phyloP scores from a whole-genome alignment of 2,329 filamentous ascomycete genomes.

The Ilyonectria destructans region DNA sequence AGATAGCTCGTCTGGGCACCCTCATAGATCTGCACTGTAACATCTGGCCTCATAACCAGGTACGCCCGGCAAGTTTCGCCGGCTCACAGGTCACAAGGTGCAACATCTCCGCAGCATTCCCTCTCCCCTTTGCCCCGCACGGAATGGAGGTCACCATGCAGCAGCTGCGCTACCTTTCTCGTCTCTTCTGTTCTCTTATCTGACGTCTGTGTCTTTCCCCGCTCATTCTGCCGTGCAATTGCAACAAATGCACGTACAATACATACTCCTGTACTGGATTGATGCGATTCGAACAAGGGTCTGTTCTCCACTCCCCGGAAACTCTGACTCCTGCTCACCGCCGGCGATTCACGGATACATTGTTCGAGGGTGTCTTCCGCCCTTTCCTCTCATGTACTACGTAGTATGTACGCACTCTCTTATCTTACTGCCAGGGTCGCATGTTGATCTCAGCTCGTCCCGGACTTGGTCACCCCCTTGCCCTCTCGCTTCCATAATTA shows the following conservation, averaged over 20 bases:
- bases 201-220: neutral
- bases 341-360: slow-evolving; percentile 12
- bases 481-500: slow-evolving; percentile 2
- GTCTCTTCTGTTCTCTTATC: slow-evolving; percentile 3
- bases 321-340: slow-evolving; percentile 27
- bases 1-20: neutral
- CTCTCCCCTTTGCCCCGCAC: slow-evolving; percentile 12
- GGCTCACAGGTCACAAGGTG: slow-evolving; percentile 18
- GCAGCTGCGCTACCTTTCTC: neutral
- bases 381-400: slow-evolving; percentile 3
- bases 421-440: slow-evolving; percentile 20
- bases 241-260: neutral
- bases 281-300: slow-evolving; percentile 17
- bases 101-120: slow-evolving; percentile 30
- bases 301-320: slow-evolving; percentile 12
- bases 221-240: neutral
- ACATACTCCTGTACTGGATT: neutral
- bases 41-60: slow-evolving; percentile 1
- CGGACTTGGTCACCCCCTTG: neutral
- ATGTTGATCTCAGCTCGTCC: slow-evolving; percentile 13
- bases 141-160: slow-evolving; percentile 6
- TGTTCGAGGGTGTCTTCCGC: slow-evolving; percentile 2
- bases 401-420: slow-evolving; percentile 17
- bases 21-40: neutral
- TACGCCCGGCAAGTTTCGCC: neutral